Conservation (phyloP, 768 basidiomycete species). For the Auriscalpium microsporum region DNA sequence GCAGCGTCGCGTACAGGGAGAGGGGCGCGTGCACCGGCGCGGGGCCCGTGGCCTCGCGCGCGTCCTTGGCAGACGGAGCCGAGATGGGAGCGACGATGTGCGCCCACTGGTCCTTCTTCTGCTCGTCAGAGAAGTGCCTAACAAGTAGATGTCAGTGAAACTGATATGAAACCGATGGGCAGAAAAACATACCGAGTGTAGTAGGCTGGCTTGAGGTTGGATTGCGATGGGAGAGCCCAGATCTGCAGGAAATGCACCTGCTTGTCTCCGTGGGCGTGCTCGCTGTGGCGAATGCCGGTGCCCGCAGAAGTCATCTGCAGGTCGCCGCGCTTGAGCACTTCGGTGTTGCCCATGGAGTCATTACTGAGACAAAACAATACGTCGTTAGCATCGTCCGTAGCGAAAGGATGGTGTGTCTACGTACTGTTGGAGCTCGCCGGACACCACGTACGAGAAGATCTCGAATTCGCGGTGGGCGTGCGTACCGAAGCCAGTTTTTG, state of each 20-base stretch:
- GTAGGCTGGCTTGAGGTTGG: constrained; percentile 62
- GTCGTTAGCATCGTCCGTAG: not conserved
- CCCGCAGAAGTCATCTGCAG: constrained; percentile 89
- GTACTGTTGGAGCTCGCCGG: constrained; percentile 75
- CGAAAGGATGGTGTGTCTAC: constrained; percentile 16
- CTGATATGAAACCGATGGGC: not conserved
- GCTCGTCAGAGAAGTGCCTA: constrained; percentile 48
- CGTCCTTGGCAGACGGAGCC: constrained; percentile 41
- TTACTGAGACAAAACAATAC: constrained; percentile 35
- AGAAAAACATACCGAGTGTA: constrained; percentile 52
- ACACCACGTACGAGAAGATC: constrained; percentile 83
- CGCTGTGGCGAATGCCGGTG: constrained; percentile 82
- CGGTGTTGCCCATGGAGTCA: constrained; percentile 87
- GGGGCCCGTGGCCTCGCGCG: constrained; percentile 67
- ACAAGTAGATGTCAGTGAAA: not conserved
- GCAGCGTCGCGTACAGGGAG: constrained; percentile 65
- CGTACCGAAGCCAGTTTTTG: constrained; percentile 75
- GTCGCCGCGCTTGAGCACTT: constrained; percentile 82
- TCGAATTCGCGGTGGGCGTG: constrained; percentile 82
- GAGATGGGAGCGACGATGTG: constrained; percentile 65
- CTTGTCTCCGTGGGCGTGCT: constrained; percentile 44
- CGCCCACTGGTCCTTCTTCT: constrained; percentile 35
- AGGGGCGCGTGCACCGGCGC: constrained; percentile 70
- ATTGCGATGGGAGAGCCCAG: constrained; percentile 45
- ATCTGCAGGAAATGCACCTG: constrained; percentile 61